Evolutionary conservation across 805 yeast genomes (phyloP).

Genomic region (Saturnispora ahearnii): DNA sequence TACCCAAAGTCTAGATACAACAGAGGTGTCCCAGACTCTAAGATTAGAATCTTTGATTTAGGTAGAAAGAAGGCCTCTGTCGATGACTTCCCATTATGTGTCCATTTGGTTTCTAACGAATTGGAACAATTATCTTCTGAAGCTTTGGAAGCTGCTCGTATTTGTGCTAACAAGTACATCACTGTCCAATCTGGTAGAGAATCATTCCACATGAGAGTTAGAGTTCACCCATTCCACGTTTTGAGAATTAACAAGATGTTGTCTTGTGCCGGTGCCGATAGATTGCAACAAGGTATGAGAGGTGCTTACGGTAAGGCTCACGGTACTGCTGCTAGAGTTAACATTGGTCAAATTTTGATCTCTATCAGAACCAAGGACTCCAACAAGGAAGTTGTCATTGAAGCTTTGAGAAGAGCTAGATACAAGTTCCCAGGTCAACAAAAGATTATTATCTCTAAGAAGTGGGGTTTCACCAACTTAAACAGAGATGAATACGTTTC

Average conservation of each 20-base stretch:
- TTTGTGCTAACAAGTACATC: slow-evolving; percentile 99
- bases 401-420: slow-evolving; percentile 99
- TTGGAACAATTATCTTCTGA: slow-evolving; percentile 98
- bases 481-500: slow-evolving; percentile 94
- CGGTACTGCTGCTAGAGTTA: slow-evolving; percentile 99
- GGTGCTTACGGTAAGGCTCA: slow-evolving; percentile 99
- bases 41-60: slow-evolving; percentile 97
- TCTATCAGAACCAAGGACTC: slow-evolving; percentile 97
- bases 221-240: slow-evolving; percentile 99
- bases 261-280: slow-evolving; percentile 99
- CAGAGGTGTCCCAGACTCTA: slow-evolving; percentile 99
- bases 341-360: slow-evolving; percentile 96
- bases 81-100: slow-evolving; percentile 99
- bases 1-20: slow-evolving; percentile 99
- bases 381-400: slow-evolving; percentile 95
- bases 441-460: slow-evolving; percentile 97
- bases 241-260: slow-evolving; percentile 99
- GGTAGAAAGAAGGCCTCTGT: slow-evolving; percentile 99
- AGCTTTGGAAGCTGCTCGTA: slow-evolving; percentile 99
- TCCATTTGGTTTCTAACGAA: slow-evolving; percentile 98
- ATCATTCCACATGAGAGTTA: slow-evolving; percentile 98
- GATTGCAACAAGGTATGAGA: slow-evolving; percentile 99
- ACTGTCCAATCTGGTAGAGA: slow-evolving; percentile 98
- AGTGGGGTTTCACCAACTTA: slow-evolving; percentile 99
- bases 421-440: slow-evolving; percentile 99